A percentile compares a stretch with the other conserved stretches of the same genome.
Evolutionary conservation across 1,284 basidiomycete genomes (phyloP).

Genomic region (Volvariella surrecta): DNA sequence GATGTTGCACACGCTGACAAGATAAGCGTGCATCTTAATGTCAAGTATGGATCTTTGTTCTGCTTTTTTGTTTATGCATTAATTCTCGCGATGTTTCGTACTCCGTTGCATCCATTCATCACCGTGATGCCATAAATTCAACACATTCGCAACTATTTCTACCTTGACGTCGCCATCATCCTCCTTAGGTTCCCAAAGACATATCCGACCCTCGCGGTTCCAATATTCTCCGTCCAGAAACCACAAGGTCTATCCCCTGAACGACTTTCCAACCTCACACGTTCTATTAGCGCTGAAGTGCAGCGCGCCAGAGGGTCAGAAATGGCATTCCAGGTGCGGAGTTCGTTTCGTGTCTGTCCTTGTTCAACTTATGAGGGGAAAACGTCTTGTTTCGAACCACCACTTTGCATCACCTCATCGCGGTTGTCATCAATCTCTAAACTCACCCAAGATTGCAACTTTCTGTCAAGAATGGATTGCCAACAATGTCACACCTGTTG

Average conservation of each 20-base stretch:
- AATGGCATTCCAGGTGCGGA: constrained; percentile 62
- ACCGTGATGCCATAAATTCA: not conserved
- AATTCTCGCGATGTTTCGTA: too few species aligned
- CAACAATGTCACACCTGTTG: constrained; percentile 43
- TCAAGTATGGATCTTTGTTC: constrained; percentile 40
- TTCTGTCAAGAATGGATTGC: constrained; percentile 66
- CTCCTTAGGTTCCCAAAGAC: constrained; percentile 64
- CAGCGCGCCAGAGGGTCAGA: constrained; percentile 55
- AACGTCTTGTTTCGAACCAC: constrained; percentile 6
- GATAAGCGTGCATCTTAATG: constrained; percentile 56
- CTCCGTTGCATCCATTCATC: too few species aligned
- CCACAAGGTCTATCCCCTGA: constrained; percentile 48
- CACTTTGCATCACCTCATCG: constrained; percentile 2
- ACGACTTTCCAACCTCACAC: constrained; percentile 44
- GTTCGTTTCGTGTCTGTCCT: not conserved
- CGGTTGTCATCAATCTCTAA: constrained; percentile 1
- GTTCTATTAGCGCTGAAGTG: constrained; percentile 51
- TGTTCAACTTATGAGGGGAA: not conserved
- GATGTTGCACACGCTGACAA: constrained; percentile 42
- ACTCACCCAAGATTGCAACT: constrained; percentile 42
- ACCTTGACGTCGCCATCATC: too few species aligned
- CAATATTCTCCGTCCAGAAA: constrained; percentile 59
- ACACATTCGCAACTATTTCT: not conserved
- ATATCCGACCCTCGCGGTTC: constrained; percentile 59
- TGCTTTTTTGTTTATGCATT: not conserved